Percentiles rank a stretch among this genome's conserved stretches.
Evolutionary conservation across 768 basidiomycete genomes (phyloP).

Genomic region (Cystofilobasidium capitatum): DNA sequence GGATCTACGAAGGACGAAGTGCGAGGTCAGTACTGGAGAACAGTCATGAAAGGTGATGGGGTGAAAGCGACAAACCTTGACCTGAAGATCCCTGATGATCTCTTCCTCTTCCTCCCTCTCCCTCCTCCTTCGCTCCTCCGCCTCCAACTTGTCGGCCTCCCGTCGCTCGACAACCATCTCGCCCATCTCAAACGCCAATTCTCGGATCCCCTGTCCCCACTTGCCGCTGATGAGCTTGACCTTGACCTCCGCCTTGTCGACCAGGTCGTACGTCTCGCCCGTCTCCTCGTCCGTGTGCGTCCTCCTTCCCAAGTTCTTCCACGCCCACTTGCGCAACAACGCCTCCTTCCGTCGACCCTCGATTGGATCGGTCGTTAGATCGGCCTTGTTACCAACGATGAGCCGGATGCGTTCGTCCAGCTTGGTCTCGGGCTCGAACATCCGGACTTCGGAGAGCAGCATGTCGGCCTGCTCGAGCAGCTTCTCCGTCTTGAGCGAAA

Average conservation of each 20-base stretch:
- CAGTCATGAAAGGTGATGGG: background rate
- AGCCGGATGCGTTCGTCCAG: conserved; percentile 67
- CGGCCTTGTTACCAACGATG: conserved; percentile 92
- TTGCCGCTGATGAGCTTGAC: conserved; percentile 22
- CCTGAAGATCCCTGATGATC: conserved; percentile 15
- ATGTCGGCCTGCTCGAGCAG: conserved; percentile 48
- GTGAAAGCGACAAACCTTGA: background rate
- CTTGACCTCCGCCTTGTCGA: conserved; percentile 6
- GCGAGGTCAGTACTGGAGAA: background rate
- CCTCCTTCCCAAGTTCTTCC: background rate
- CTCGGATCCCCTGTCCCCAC: conserved; percentile 26
- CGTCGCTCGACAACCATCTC: conserved; percentile 21
- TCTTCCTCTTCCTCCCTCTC: conserved; percentile 25
- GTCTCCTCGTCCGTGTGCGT: conserved; percentile 2
- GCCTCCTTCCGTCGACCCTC: background rate
- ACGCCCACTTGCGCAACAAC: conserved; percentile 3
- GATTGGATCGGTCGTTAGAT: conserved; percentile 51
- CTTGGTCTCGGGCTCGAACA: conserved; percentile 49
- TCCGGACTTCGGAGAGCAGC: conserved; percentile 72
- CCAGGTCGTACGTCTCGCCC: background rate
- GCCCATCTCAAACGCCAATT: conserved; percentile 24
- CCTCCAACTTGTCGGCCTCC: background rate
- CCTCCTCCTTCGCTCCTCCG: conserved; percentile 11
- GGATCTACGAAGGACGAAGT: background rate
- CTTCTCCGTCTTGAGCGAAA: conserved; percentile 43